Percentiles rank a stretch among this genome's conserved stretches.
These are phyloP conservation scores for Coniella lustricola DNA, from an alignment of 2,329 filamentous ascomycete species.

Conservation along the genomic window DNA sequence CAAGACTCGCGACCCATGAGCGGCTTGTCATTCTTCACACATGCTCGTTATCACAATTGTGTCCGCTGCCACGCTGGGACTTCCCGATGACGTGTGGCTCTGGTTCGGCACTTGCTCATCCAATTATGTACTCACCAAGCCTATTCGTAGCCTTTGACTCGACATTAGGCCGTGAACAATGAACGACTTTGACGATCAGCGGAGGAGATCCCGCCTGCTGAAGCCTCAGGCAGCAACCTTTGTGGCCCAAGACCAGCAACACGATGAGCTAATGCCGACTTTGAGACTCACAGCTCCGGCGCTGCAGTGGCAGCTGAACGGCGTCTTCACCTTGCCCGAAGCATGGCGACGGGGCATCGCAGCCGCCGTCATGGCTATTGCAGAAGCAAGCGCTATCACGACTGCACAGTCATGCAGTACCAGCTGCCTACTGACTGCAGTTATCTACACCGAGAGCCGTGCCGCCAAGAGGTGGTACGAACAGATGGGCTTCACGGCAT, in stretches of 20 bases:
- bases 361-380: slow-evolving; percentile 25
- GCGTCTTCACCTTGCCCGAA: slow-evolving; percentile 31
- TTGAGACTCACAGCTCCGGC: slow-evolving; percentile 10
- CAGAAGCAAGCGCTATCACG: slow-evolving; percentile 21
- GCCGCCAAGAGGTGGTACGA: neutral
- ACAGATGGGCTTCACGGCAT: neutral
- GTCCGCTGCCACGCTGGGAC: too few relatives aligned
- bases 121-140: too few relatives aligned
- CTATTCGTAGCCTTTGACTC: slow-evolving; percentile 29
- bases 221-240: slow-evolving; percentile 30
- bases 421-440: slow-evolving; percentile 14
- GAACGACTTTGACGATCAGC: slow-evolving; percentile 28
- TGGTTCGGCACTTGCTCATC: slow-evolving; percentile 5
- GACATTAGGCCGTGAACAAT: slow-evolving; percentile 28
- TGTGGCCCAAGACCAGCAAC: slow-evolving; percentile 21
- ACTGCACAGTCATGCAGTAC: slow-evolving; percentile 20
- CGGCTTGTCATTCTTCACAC: too few relatives aligned
- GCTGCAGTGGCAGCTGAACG: slow-evolving; percentile 28
- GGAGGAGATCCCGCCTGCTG: slow-evolving; percentile 29
- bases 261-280: slow-evolving; percentile 11
- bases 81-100: neutral
- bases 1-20: too few relatives aligned
- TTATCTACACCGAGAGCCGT: slow-evolving; percentile 16
- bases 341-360: slow-evolving; percentile 30
- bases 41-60: too few relatives aligned